Conservation (phyloP, 768 basidiomycete genomes). For the Pisolithus tinctorius region DNA sequence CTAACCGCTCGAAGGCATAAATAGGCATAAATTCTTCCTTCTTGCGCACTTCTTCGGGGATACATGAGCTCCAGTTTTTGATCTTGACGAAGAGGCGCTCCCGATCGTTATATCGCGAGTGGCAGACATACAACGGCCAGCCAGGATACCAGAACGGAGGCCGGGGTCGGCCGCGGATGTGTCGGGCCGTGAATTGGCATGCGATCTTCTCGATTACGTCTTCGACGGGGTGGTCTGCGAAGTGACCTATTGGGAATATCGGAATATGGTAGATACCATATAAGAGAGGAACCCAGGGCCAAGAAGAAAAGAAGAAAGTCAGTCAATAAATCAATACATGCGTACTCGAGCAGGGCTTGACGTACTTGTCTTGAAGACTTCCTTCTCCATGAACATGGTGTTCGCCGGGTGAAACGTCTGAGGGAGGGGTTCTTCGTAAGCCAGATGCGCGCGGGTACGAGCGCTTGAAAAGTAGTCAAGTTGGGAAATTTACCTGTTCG, state of each 20-base stretch:
- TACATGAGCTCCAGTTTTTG: slow-evolving; percentile 93
- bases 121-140: slow-evolving; percentile 88
- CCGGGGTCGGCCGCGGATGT: slow-evolving; percentile 80
- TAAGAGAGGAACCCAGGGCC: neutral
- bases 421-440: slow-evolving; percentile 4
- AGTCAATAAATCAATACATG: slow-evolving; percentile 10
- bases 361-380: slow-evolving; percentile 90
- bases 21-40: slow-evolving; percentile 80
- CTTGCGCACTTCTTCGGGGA: slow-evolving; percentile 83
- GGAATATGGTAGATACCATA: neutral
- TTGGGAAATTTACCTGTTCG: slow-evolving; percentile 52
- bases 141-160: slow-evolving; percentile 83
- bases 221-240: slow-evolving; percentile 83
- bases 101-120: slow-evolving; percentile 86
- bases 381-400: slow-evolving; percentile 81
- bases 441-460: neutral
- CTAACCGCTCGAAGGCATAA: slow-evolving; percentile 63
- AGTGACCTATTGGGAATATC: slow-evolving; percentile 55
- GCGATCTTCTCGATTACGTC: slow-evolving; percentile 86
- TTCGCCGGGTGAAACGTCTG: slow-evolving; percentile 80
- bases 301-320: neutral
- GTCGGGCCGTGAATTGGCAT: slow-evolving; percentile 69
- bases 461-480: slow-evolving; percentile 4
- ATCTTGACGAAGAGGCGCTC: slow-evolving; percentile 79
- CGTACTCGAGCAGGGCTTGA: slow-evolving; percentile 2